Evolutionary conservation across 306 rosid genomes (phyloP), one percentile per base, ranked within the genome.

Genomic region (Ormosia emarginata): DNA sequence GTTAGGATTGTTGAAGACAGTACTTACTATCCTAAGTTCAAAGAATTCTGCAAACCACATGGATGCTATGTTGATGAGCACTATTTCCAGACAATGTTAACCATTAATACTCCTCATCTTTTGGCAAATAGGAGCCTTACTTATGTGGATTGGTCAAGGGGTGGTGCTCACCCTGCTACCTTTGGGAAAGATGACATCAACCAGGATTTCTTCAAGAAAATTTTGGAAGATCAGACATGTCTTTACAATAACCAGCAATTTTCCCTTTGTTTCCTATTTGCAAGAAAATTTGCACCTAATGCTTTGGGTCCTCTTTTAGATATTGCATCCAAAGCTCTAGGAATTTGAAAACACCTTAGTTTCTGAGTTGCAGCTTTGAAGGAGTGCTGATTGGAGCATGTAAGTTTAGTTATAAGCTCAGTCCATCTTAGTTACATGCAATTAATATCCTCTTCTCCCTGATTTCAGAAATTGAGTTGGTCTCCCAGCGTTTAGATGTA

Each of bases 141-240:
- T 39, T 93, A 86, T 68, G 98, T 96, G 24, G 99, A 96, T 78
- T 96, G 99, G 99, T 96, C 99, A 0, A 91, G 99, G 47, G 98
- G 98, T 52, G 99, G 98, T 50, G 99, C 99, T 84, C 99, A 96
- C 82, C 99, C 99, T 0, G 99, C 99, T 79, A 96, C 98, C 3
- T 96, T 92, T 10, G 99, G 99, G 47, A 91, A 91, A 87, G 79
- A 67, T 52, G 99, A 96, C 79, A 90, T 93, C 64, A 92, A 86
- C 17, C 92, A 91, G 70, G 97, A 87, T 57, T 93, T 93, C 86
- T 84, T 96, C 82, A 89, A 89, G 89, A 93, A 79, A 85, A 86
- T 90, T 68, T 70, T 80, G 85, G 82, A 84, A 50, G 79, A 91
- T 3, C 86, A 81, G 82, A 75, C 78, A 43, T 96, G 99, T 71